A percentile compares a stretch with the other conserved stretches of the same genome.
These are phyloP conservation scores for Amauroascus verrucosus DNA, from an alignment of 2,329 filamentous ascomycete genomes.

Conservation along the genomic window DNA sequence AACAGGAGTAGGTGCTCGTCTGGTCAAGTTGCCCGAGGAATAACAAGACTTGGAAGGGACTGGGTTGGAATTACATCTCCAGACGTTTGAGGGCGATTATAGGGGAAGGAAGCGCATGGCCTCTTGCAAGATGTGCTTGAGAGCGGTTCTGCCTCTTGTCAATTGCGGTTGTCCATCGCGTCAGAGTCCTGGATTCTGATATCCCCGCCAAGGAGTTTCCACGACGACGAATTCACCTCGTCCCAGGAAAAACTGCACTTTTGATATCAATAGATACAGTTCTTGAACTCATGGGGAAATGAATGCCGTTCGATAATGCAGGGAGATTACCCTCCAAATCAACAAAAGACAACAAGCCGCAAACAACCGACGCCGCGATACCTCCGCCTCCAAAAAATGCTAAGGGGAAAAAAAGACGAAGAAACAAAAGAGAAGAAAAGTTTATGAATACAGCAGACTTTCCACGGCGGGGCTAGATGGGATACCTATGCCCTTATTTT, in stretches of 20 bases:
- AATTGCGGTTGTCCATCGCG: not conserved
- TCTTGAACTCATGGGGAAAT: not conserved
- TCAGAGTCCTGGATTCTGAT: conserved; percentile 1
- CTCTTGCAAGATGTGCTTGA: not conserved
- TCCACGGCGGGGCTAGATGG: not conserved
- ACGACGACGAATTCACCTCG: not conserved
- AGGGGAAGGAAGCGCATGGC: not conserved
- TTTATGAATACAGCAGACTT: not conserved
- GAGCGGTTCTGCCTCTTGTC: not conserved
- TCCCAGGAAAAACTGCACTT: not conserved
- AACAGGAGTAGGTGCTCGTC: not conserved
- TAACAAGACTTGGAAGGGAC: not conserved
- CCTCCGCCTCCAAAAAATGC: not conserved
- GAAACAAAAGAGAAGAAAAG: not conserved
- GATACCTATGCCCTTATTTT: conserved; percentile 5
- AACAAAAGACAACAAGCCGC: not conserved
- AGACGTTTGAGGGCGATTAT: no score
- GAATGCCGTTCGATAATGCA: not conserved
- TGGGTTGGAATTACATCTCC: conserved; percentile 1
- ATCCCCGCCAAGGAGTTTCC: conserved; percentile 1
- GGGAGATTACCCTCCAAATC: not conserved
- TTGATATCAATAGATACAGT: not conserved
- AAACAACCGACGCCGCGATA: not conserved
- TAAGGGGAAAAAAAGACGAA: not conserved
- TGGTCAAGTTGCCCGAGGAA: not conserved